Conservation (phyloP, 2,329 filamentous ascomycete genomes). For the Reticulascus tulasneorum region DNA sequence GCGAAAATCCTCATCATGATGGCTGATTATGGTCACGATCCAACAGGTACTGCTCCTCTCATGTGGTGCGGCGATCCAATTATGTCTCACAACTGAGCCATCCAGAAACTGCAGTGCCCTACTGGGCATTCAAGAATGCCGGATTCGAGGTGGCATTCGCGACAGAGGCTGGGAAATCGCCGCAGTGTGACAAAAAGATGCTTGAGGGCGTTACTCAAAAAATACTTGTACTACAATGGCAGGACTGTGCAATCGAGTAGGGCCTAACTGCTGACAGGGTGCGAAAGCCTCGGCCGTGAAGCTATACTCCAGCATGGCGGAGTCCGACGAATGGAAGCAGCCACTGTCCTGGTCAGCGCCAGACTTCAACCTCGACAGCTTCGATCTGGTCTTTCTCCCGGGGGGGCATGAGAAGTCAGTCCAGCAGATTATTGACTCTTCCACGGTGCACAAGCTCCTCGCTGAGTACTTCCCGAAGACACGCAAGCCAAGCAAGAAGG, state of each 20-base stretch:
- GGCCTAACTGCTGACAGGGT: constrained; percentile 27
- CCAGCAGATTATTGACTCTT: constrained; percentile 46
- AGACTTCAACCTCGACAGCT: constrained; percentile 39
- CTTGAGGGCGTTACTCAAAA: constrained; percentile 44
- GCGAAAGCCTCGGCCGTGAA: constrained; percentile 36
- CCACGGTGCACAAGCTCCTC: constrained; percentile 38
- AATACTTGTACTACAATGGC: constrained; percentile 35
- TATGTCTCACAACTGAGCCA: too few species aligned
- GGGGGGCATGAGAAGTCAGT: constrained; percentile 51
- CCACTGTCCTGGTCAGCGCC: constrained; percentile 41
- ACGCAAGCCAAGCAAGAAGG: constrained; percentile 37
- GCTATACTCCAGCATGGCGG: constrained; percentile 39
- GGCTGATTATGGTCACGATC: constrained; percentile 53
- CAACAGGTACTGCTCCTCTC: constrained; percentile 40
- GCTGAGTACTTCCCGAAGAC: constrained; percentile 44
- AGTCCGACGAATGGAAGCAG: constrained; percentile 34
- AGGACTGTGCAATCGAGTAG: background rate
- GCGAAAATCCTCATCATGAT: constrained; percentile 43
- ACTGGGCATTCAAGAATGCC: constrained; percentile 40
- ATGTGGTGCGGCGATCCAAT: too few species aligned
- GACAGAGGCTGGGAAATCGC: constrained; percentile 43
- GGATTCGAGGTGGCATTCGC: constrained; percentile 45
- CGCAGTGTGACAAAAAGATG: constrained; percentile 47
- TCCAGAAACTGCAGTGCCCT: constrained; percentile 49
- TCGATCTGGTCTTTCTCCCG: constrained; percentile 46